Conservation (phyloP, 352 stramenopile genomes). For the Phytophthora ohioensis region DNA sequence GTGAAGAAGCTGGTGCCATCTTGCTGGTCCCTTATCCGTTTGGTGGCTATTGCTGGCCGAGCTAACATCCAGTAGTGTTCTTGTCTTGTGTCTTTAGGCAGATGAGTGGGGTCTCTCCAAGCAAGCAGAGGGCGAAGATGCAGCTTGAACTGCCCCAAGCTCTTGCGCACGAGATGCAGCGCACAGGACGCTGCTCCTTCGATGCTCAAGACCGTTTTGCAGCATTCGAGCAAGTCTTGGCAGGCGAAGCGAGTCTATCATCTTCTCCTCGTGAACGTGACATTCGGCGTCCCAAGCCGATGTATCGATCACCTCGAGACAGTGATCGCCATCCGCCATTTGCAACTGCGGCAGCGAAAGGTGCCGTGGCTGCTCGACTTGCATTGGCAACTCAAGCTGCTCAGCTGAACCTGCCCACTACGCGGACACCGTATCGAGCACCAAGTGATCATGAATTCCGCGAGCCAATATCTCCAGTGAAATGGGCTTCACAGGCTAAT, state of each 20-base stretch:
- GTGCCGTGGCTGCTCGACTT: slow-evolving; percentile 43
- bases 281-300: slow-evolving; percentile 32
- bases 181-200: slow-evolving; percentile 53
- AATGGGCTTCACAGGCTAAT: slow-evolving; percentile 28
- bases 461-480: slow-evolving; percentile 34
- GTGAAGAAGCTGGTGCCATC: neutral
- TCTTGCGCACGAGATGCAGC: slow-evolving; percentile 33
- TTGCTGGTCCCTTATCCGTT: neutral
- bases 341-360: slow-evolving; percentile 35
- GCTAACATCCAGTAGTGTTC: neutral
- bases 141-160: slow-evolving; percentile 26
- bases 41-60: slow-evolving; percentile 22
- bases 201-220: slow-evolving; percentile 46
- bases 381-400: slow-evolving; percentile 45
- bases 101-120: slow-evolving; percentile 14
- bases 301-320: slow-evolving; percentile 37
- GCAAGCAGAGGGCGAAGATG: slow-evolving; percentile 19
- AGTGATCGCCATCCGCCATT: slow-evolving; percentile 38
- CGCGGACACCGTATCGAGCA: slow-evolving; percentile 53
- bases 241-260: slow-evolving; percentile 16
- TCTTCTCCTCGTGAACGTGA: slow-evolving; percentile 25
- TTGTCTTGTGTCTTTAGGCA: neutral
- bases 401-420: slow-evolving; percentile 49
- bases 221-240: slow-evolving; percentile 33
- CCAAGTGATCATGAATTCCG: slow-evolving; percentile 61